These are phyloP conservation scores for Aspergillus flavus DNA, from an alignment of 2,329 filamentous ascomycete species.

Conservation along the genomic window DNA sequence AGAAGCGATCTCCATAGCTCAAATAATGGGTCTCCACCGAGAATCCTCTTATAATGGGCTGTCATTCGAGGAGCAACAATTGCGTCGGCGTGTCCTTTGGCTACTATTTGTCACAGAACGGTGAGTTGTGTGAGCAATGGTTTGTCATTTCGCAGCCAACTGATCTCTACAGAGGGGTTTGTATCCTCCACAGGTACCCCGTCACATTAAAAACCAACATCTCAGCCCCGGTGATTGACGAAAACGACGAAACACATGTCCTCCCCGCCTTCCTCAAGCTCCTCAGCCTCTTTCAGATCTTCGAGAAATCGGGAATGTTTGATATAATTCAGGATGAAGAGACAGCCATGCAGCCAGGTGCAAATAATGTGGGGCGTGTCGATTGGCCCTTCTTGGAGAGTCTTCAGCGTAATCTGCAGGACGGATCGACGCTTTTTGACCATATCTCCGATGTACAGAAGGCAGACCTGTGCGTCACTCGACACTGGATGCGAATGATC, in stretches of 20 bases:
- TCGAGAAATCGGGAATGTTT: slow-evolving; percentile 54
- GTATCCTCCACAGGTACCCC: slow-evolving; percentile 54
- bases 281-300: slow-evolving; percentile 54
- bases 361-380: slow-evolving; percentile 30
- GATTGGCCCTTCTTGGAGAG: slow-evolving; percentile 26
- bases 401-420: slow-evolving; percentile 49
- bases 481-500: slow-evolving; percentile 56
- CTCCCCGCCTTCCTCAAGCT: slow-evolving; percentile 55
- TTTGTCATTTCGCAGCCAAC: background rate
- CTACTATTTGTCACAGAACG: slow-evolving; percentile 53
- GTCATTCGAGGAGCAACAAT: slow-evolving; percentile 44
- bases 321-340: slow-evolving; percentile 46
- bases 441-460: slow-evolving; percentile 53
- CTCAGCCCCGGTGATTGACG: slow-evolving; percentile 39
- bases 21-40: slow-evolving; percentile 53
- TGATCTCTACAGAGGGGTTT: slow-evolving; percentile 44
- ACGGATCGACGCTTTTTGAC: slow-evolving; percentile 43
- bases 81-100: slow-evolving; percentile 52
- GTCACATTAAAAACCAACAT: slow-evolving; percentile 48
- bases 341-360: slow-evolving; percentile 4
- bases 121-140: slow-evolving; percentile 8
- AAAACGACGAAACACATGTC: slow-evolving; percentile 47
- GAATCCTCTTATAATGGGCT: slow-evolving; percentile 46
- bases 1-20: slow-evolving; percentile 56
- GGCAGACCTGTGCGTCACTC: slow-evolving; percentile 53